Evolutionary conservation across 2,329 filamentous ascomycete genomes (phyloP).

Genomic region (Trichoderma aggressivum): DNA sequence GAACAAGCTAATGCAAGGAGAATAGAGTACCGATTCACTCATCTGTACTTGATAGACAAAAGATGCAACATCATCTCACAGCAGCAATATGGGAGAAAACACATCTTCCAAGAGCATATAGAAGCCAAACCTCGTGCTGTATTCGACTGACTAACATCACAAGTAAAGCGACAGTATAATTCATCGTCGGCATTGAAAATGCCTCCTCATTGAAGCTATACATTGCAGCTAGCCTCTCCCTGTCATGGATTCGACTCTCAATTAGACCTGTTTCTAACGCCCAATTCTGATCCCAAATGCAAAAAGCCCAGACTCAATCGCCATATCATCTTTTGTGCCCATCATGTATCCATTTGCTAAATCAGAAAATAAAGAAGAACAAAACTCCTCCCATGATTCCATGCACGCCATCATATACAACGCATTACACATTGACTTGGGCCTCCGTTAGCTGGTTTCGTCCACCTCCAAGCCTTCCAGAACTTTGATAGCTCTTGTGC

Average conservation of each 20-base stretch:
- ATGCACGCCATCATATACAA: conserved; percentile 9
- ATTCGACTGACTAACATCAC: neutral
- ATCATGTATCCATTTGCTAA: conserved; percentile 4
- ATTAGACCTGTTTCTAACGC: neutral
- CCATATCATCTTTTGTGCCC: neutral
- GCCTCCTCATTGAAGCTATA: neutral
- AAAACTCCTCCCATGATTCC: neutral
- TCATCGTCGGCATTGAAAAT: neutral
- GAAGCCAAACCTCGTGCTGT: neutral
- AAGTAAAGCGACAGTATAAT: neutral
- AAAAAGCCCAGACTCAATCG: neutral
- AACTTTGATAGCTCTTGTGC: conserved; percentile 69
- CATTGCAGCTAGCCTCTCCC: neutral
- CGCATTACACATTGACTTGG: conserved; percentile 3
- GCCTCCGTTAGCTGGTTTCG: conserved; percentile 24
- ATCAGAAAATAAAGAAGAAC: neutral
- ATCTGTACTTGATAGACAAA: neutral
- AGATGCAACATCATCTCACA: neutral
- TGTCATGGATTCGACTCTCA: neutral
- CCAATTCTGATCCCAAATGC: neutral
- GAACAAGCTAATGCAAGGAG: neutral
- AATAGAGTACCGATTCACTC: neutral
- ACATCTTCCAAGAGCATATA: neutral
- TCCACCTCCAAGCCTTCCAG: conserved; percentile 69
- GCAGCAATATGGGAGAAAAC: accelerated